Evolutionary conservation across 208 protist species (phyloP).

Genomic region (Leishmania gerbilli): DNA sequence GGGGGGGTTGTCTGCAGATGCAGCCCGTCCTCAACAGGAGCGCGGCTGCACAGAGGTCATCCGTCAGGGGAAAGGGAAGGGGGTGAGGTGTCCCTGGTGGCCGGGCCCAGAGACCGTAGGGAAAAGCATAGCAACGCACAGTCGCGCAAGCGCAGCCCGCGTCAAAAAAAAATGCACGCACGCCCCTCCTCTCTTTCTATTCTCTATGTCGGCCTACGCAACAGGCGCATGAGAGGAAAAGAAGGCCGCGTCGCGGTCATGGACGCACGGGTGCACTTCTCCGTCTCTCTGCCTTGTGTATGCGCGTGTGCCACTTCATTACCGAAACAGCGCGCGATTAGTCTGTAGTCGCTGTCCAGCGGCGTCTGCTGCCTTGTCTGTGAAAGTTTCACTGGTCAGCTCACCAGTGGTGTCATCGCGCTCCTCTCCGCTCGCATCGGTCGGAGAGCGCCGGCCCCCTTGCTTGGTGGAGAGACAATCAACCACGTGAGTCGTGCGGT

Average conservation of each 20-base stretch:
- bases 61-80: background rate
- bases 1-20: background rate
- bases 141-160: background rate
- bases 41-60: background rate
- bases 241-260: background rate
- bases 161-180: background rate
- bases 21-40: background rate
- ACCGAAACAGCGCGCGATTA: slow-evolving; percentile 23
- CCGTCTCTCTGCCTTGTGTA: background rate
- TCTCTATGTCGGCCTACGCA: background rate
- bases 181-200: background rate
- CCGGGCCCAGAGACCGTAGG: background rate
- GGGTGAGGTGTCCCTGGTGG: background rate
- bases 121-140: background rate
- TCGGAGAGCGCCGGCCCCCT: background rate
- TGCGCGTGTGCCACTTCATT: background rate
- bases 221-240: background rate
- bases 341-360: slow-evolving; percentile 10
- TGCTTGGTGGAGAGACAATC: slow-evolving; percentile 8
- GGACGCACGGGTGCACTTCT: background rate
- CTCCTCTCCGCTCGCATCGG: background rate
- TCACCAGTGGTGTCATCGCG: background rate
- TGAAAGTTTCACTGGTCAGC: background rate
- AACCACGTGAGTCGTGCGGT: background rate
- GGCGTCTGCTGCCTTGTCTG: background rate